These are phyloP conservation scores for Mimosa bimucronata DNA, from an alignment of 306 rosid genomes.

Conservation along the genomic window DNA sequence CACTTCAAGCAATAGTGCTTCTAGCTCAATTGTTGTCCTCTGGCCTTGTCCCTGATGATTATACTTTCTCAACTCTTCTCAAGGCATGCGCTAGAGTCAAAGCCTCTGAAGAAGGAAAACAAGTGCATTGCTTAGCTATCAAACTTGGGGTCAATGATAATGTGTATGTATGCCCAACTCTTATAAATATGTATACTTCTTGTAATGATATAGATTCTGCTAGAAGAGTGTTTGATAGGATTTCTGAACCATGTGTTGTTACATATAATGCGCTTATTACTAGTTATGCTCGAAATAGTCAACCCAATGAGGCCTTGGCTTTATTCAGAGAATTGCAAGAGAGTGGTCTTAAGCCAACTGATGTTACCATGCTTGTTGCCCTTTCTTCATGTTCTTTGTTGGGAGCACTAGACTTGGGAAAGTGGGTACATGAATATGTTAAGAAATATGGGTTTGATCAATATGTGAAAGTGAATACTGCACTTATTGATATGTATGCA, in stretches of 20 bases:
- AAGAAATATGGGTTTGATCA: constrained; percentile 69
- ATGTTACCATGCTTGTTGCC: constrained; percentile 76
- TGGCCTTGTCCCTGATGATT: constrained; percentile 70
- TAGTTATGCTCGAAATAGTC: constrained; percentile 65
- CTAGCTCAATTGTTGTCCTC: constrained; percentile 41
- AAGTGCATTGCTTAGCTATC: constrained; percentile 67
- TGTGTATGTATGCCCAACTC: constrained; percentile 65
- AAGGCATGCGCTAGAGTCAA: constrained; percentile 76
- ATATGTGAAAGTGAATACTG: constrained; percentile 80
- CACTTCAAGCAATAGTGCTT: constrained; percentile 58
- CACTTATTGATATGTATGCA: constrained; percentile 82
- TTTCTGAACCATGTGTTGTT: constrained; percentile 67
- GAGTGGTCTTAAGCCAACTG: constrained; percentile 61
- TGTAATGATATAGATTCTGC: constrained; percentile 60
- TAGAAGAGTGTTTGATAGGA: constrained; percentile 69
- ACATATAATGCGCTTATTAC: constrained; percentile 70
- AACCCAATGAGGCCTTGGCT: constrained; percentile 77
- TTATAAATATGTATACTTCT: constrained; percentile 70
- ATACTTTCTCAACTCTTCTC: constrained; percentile 78
- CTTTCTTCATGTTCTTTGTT: constrained; percentile 75
- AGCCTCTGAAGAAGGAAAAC: constrained; percentile 71
- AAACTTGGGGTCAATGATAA: constrained; percentile 57
- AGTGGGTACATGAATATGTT: constrained; percentile 85
- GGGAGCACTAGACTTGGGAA: constrained; percentile 76
- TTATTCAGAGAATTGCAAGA: constrained; percentile 79